Evolutionary conservation across 352 stramenopile species (phyloP).

Genomic region (Globisporangium orthogonon): DNA sequence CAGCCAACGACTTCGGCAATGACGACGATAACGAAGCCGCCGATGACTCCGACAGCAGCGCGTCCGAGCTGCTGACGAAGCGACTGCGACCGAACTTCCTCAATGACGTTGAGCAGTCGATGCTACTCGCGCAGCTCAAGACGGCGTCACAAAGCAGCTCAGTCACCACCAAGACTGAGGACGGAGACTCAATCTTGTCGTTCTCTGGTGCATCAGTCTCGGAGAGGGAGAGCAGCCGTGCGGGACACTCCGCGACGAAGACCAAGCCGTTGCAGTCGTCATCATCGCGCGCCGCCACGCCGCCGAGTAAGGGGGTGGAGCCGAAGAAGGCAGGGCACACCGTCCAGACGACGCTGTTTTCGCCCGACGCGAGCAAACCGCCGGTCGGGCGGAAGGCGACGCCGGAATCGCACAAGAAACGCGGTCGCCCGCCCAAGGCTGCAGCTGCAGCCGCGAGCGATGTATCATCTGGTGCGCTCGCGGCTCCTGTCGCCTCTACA

Average conservation of each 20-base stretch:
- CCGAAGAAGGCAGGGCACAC: conserved; percentile 27
- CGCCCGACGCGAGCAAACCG: conserved; percentile 32
- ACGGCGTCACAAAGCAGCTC: conserved; percentile 19
- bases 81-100: conserved; percentile 51
- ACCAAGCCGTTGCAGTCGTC: not conserved
- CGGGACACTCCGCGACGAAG: not conserved
- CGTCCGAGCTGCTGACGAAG: conserved; percentile 27
- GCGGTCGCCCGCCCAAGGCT: conserved; percentile 19
- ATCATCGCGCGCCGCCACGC: not conserved
- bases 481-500: conserved; percentile 1
- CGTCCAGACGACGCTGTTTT: conserved; percentile 32
- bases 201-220: conserved; percentile 6
- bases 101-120: conserved; percentile 48
- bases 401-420: conserved; percentile 39
- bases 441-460: not conserved
- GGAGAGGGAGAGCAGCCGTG: conserved; percentile 6
- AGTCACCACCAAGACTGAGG: conserved; percentile 9
- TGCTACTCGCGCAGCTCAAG: conserved; percentile 51
- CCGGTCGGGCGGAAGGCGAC: conserved; percentile 20
- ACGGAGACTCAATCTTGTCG: conserved; percentile 10
- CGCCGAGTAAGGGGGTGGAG: conserved; percentile 8
- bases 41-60: conserved; percentile 17
- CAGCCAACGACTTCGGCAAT: conserved; percentile 21
- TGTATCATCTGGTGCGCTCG: not conserved
- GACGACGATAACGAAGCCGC: conserved; percentile 35